phyloP scores from a whole-genome alignment of 345 rosid species.

The Brassica carinata region DNA sequence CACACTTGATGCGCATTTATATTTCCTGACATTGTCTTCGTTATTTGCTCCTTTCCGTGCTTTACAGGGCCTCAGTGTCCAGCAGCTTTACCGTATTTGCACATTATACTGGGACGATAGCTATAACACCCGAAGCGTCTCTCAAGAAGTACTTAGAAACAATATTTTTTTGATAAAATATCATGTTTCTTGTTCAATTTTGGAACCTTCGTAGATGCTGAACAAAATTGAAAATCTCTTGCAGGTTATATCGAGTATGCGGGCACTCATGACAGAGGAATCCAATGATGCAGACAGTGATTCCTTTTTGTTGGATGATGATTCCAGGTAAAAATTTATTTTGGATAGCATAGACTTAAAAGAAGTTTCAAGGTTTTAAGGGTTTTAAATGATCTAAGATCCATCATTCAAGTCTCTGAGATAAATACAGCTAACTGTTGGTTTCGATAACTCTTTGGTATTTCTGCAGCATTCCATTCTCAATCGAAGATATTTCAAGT shows the following conservation, averaged over 20 bases:
- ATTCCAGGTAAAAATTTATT: slow-evolving; percentile 66
- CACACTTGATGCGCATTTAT: slow-evolving; percentile 1
- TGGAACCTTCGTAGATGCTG: slow-evolving; percentile 16
- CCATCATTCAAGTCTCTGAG: background rate
- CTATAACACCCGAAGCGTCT: slow-evolving; percentile 92
- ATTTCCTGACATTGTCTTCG: slow-evolving; percentile 12
- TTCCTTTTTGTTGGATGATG: slow-evolving; percentile 93
- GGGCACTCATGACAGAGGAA: slow-evolving; percentile 94
- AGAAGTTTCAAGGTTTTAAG: background rate
- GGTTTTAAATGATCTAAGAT: slow-evolving; percentile 1
- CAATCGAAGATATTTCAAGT: slow-evolving; percentile 86
- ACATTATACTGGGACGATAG: slow-evolving; percentile 97
- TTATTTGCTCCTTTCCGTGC: slow-evolving; percentile 26
- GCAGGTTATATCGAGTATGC: slow-evolving; percentile 98
- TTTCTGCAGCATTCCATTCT: slow-evolving; percentile 83
- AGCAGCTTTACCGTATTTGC: slow-evolving; percentile 95
- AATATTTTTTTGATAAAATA: background rate
- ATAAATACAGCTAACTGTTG: background rate
- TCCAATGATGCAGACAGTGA: slow-evolving; percentile 78
- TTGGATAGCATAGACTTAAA: background rate
- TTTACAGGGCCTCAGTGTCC: slow-evolving; percentile 87
- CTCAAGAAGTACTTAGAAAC: slow-evolving; percentile 59
- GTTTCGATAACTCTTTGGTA: background rate
- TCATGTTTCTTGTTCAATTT: slow-evolving; percentile 1
- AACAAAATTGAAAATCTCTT: background rate